Evolutionary conservation across 78 protist species (phyloP), one percentile per base, ranked within the genome.

Genomic region (Chrysochromulina parva): DNA sequence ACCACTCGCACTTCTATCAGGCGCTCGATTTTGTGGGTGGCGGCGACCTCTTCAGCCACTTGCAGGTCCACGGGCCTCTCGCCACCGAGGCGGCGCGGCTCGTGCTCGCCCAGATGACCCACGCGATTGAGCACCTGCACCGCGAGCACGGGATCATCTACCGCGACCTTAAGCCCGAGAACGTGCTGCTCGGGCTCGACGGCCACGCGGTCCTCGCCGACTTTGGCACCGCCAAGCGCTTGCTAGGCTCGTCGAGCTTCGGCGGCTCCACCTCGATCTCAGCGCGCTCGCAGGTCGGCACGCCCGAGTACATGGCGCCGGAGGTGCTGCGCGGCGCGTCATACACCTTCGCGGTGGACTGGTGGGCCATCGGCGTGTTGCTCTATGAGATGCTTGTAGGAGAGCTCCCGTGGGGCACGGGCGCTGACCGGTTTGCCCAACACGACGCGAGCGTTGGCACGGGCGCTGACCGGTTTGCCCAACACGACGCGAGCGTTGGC

Each of bases 151-250:
- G 92, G 66, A 92, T 94, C 11, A 58, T 94, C 48, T 94, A 90
- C 84, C 88, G 94, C 26, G 94, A 93, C 82, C 73, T 93, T 47
- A 93, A 93, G 78, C 94, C 92, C 22, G 94, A 93, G 85, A 93
- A 93, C 78, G 88, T 93, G 26, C 7, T 93, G 19, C 58, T 93
- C 48, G 89, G n/a, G 1, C 4, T 24, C 3, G 85, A 89, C 20
- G 94, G 94, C 71, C 81, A 92, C 85, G 52, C 87, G 38, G 2
- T 17, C 11, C 69, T 93, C 53, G 80, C 94, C 2, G 94, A 93
- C 81, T 93, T 93, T 76, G 94, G 94, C 13, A 28, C 89, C 9
- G 65, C 86, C 17, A 93, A 93, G 62, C 57, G 38, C 38, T 38
- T 38, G 38, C 38, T 38, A 38, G 38, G 38, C 38, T 38, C 38